These are phyloP conservation scores for Sphenostylis stenocarpa DNA, from an alignment of 306 rosid species.

Conservation along the genomic window DNA sequence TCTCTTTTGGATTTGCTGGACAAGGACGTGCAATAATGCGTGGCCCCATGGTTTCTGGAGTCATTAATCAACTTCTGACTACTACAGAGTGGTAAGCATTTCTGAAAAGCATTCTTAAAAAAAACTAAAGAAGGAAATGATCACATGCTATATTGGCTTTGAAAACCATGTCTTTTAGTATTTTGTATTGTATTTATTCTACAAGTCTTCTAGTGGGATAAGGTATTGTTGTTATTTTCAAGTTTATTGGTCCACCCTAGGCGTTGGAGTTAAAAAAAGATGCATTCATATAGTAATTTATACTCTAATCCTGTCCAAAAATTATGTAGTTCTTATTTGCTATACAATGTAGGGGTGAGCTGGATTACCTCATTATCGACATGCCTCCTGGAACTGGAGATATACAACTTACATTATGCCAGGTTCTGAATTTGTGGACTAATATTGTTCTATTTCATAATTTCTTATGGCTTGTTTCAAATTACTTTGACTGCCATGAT, in stretches of 20 bases:
- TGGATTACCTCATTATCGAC: constrained; percentile 93
- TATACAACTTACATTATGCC: constrained; percentile 96
- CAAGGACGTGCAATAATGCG: constrained; percentile 99
- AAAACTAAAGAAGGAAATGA: constrained; percentile 1
- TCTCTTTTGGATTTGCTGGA: constrained; percentile 97
- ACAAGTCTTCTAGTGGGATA: background rate
- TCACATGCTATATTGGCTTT: constrained; percentile 13
- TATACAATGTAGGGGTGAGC: constrained; percentile 77
- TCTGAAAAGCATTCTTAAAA: constrained; percentile 4
- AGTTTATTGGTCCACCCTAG: constrained; percentile 14
- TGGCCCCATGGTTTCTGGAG: constrained; percentile 99
- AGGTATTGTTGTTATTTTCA: background rate
- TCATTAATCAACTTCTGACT: constrained; percentile 88
- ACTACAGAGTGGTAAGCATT: constrained; percentile 80
- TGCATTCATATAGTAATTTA: background rate
- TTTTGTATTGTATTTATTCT: constrained; percentile 7
- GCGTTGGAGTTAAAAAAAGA: constrained; percentile 3
- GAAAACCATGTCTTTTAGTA: constrained; percentile 12
- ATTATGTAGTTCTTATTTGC: constrained; percentile 22
- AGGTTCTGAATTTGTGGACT: constrained; percentile 49
- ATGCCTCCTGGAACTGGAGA: constrained; percentile 99
- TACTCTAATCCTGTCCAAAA: background rate
- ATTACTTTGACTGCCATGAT: background rate
- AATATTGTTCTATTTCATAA: background rate
- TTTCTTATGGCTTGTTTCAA: background rate